These are phyloP conservation scores for Suillus subalutaceus DNA, from an alignment of 768 basidiomycete species.

Conservation along the genomic window DNA sequence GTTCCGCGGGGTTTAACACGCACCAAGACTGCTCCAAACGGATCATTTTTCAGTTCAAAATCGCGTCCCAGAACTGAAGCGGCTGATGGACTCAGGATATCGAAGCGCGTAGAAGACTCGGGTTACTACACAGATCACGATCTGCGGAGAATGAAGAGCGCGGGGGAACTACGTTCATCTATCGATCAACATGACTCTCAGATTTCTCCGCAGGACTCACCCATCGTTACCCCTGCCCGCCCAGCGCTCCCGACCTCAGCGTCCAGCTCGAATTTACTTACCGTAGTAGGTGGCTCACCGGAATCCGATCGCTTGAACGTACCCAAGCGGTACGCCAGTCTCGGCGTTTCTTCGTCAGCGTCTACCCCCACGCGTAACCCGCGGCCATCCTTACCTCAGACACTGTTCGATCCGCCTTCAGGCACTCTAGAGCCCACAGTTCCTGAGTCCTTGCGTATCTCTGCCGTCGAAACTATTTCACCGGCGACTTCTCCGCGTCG, in stretches of 20 bases:
- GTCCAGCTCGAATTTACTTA: conserved; percentile 69
- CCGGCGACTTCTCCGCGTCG: conserved; percentile 34
- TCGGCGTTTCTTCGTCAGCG: conserved; percentile 55
- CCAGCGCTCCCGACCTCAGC: conserved; percentile 55
- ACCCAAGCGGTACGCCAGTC: conserved; percentile 67
- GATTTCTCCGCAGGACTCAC: conserved; percentile 26
- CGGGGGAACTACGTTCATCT: conserved; percentile 67
- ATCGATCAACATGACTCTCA: conserved; percentile 29
- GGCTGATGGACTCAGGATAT: conserved; percentile 24
- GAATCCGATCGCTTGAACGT: conserved; percentile 39
- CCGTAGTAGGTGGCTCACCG: conserved; percentile 32
- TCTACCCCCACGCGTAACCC: conserved; percentile 36
- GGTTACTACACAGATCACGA: conserved; percentile 56
- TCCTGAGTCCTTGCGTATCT: conserved; percentile 23
- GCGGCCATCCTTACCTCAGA: conserved; percentile 43
- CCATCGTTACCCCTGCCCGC: conserved; percentile 40
- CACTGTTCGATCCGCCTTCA: conserved; percentile 55
- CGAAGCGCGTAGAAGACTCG: conserved; percentile 40
- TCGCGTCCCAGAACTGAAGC: conserved; percentile 39
- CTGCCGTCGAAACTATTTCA: conserved; percentile 22
- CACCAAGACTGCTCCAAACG: conserved; percentile 72
- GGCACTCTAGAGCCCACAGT: conserved; percentile 28
- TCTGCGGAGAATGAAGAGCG: conserved; percentile 84
- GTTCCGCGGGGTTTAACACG: conserved; percentile 56
- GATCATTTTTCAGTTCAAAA: conserved; percentile 54